These are phyloP conservation scores for Phytophthora parvispora DNA, from an alignment of 352 stramenopile species.

Conservation along the genomic window DNA sequence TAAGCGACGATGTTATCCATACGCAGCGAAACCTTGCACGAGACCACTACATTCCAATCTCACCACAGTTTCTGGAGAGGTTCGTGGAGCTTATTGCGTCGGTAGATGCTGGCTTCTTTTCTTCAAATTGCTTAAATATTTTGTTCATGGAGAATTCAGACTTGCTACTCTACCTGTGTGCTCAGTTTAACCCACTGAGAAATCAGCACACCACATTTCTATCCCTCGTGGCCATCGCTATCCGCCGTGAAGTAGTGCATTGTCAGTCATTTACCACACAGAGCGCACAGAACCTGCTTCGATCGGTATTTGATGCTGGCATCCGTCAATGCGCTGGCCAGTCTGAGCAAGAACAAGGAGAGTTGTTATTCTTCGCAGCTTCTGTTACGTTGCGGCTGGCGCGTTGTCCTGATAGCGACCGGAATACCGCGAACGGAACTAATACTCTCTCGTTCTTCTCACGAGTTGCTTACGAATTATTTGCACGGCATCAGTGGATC, in stretches of 20 bases:
- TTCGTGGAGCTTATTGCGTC: constrained; percentile 18
- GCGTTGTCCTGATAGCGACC: background rate
- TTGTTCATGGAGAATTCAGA: constrained; percentile 30
- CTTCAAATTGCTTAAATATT: constrained; percentile 17
- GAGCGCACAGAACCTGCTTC: constrained; percentile 4
- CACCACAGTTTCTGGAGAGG: constrained; percentile 17
- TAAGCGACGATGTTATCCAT: background rate
- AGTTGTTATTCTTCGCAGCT: constrained; percentile 11
- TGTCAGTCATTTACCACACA: constrained; percentile 19
- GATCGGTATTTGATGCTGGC: constrained; percentile 26
- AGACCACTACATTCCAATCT: background rate
- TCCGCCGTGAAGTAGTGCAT: constrained; percentile 12
- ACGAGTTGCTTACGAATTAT: constrained; percentile 24
- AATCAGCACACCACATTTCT: constrained; percentile 20
- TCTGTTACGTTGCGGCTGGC: constrained; percentile 15
- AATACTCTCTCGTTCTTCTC: constrained; percentile 15
- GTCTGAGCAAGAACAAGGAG: background rate
- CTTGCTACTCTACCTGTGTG: constrained; percentile 21
- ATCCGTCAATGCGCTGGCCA: constrained; percentile 5
- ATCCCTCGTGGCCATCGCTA: constrained; percentile 14
- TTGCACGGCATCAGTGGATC: background rate
- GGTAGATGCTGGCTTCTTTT: constrained; percentile 12
- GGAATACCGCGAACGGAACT: background rate
- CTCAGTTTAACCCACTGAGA: constrained; percentile 13
- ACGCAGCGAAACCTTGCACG: background rate